These are phyloP conservation scores for Penicillium samsonianum DNA, from an alignment of 495 filamentous ascomycete species.

Conservation along the genomic window DNA sequence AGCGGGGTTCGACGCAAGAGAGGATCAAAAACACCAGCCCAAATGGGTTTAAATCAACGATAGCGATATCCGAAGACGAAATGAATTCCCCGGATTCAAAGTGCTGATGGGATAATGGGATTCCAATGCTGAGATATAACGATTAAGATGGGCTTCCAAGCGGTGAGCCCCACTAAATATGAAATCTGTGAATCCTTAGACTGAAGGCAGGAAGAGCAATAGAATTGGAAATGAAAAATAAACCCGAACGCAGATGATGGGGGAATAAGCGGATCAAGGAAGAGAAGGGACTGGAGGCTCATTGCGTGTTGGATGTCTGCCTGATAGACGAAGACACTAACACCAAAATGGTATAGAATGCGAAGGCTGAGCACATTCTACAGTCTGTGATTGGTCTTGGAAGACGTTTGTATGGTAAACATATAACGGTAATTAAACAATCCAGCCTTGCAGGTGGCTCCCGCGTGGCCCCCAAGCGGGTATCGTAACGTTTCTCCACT, in stretches of 20 bases:
- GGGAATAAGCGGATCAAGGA: conserved; percentile 18
- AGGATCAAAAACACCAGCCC: background rate
- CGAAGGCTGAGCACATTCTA: conserved; percentile 27
- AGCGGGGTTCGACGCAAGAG: background rate
- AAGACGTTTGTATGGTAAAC: background rate
- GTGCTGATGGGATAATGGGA: background rate
- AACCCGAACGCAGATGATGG: conserved; percentile 9
- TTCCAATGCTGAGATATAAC: conserved; percentile 9
- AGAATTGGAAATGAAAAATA: conserved; percentile 13
- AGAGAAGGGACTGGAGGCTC: conserved; percentile 25
- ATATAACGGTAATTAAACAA: background rate
- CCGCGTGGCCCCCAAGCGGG: conserved; percentile 4
- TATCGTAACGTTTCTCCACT: conserved; percentile 13
- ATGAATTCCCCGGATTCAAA: background rate
- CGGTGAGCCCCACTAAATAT: conserved; percentile 7
- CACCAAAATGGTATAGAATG: conserved; percentile 17
- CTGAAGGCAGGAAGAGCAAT: conserved; percentile 13
- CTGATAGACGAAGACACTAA: conserved; percentile 44
- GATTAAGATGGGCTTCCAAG: background rate
- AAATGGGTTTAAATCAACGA: background rate
- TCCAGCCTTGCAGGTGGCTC: conserved; percentile 1
- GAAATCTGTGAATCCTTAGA: background rate
- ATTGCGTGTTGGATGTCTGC: conserved; percentile 45
- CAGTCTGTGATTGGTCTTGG: conserved; percentile 22
- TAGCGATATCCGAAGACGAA: conserved; percentile 1